Evolutionary conservation across 345 rosid species (phyloP), one percentile per base, ranked within the genome.

Genomic region (Aethionema arabicum): DNA sequence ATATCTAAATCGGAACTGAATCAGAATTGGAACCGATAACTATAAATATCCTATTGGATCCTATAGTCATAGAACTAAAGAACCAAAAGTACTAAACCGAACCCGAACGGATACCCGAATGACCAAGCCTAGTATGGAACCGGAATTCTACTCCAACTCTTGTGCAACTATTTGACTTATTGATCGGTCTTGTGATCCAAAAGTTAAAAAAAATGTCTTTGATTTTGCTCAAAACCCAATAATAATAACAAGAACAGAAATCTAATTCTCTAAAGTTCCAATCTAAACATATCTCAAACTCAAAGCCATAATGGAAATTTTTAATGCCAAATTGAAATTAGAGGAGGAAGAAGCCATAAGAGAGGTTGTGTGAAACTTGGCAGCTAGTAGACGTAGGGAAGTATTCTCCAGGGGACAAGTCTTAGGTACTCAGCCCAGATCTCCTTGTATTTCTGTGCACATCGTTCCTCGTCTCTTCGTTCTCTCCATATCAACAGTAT

Each of bases 401-500:
- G 72, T 77, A 93, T 93, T 75, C 99, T 93, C 87, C 87, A 87
- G 4, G 97, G 95, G 56, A 90, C 95, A 41, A 83, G 77, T 53
- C 78, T 77, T 32, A 91, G 41, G 51, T 89, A 93, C 69, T 90
- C 90, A 0, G 77, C 81, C 98, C 98, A 87, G 9, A 87, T 65
- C 56, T 92, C 96, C 59, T 71, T 84, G 59, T 92, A 92, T 75
- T 92, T 92, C 63, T 84, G 84, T 3, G 98, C 95, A 65, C 98
- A 89, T 29, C 90, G 85, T 39, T 81, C 79, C 74, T 89, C 96
- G 9, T 90, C 97, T 63, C 97, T 82, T 57, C 91, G 72, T 41
- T 90, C 99, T 72, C 97, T 80, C 97, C 97, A 90, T 78, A 87
- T 67, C 68, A 89, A 75, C 66, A 92, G 79, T 72, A 89, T 87